A percentile compares a stretch with the other conserved stretches of the same genome.
Evolutionary conservation across 73 alveolate species (phyloP).

Genomic region (Halteria grandinella): DNA sequence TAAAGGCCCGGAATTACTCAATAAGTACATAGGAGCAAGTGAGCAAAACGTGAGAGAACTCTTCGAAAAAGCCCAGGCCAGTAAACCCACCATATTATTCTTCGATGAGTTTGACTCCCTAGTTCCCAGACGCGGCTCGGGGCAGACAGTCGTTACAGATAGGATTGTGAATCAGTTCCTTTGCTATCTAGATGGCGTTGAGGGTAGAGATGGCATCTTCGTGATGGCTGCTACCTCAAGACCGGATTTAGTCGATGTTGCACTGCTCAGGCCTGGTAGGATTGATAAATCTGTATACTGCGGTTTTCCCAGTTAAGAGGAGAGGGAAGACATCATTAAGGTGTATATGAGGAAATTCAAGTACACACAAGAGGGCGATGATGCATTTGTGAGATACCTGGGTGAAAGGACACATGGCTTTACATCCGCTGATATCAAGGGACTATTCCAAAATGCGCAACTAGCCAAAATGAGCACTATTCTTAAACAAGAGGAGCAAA

Average conservation of each 20-base stretch:
- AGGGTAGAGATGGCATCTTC: slow-evolving; percentile 79
- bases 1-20: slow-evolving; percentile 91
- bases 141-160: slow-evolving; percentile 84
- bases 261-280: slow-evolving; percentile 93
- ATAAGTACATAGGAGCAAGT: slow-evolving; percentile 89
- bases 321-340: slow-evolving; percentile 46
- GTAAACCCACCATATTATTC: slow-evolving; percentile 83
- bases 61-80: slow-evolving; percentile 81
- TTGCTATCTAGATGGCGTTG: slow-evolving; percentile 88
- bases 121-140: slow-evolving; percentile 85
- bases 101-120: slow-evolving; percentile 92
- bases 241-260: slow-evolving; percentile 91
- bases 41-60: slow-evolving; percentile 88
- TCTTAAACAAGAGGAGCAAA: slow-evolving; percentile 33
- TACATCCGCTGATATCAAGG: slow-evolving; percentile 78
- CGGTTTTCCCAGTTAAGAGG: slow-evolving; percentile 76
- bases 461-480: slow-evolving; percentile 53
- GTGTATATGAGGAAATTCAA: slow-evolving; percentile 68
- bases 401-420: slow-evolving; percentile 55
- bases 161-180: slow-evolving; percentile 81
- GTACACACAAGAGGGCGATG: slow-evolving; percentile 26
- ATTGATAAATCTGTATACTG: slow-evolving; percentile 81
- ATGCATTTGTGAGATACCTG: slow-evolving; percentile 39
- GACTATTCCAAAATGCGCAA: slow-evolving; percentile 66
- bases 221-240: slow-evolving; percentile 89